These are phyloP conservation scores for Medakamo hakoo DNA, from an alignment of 139 green algal species.

Conservation along the genomic window DNA sequence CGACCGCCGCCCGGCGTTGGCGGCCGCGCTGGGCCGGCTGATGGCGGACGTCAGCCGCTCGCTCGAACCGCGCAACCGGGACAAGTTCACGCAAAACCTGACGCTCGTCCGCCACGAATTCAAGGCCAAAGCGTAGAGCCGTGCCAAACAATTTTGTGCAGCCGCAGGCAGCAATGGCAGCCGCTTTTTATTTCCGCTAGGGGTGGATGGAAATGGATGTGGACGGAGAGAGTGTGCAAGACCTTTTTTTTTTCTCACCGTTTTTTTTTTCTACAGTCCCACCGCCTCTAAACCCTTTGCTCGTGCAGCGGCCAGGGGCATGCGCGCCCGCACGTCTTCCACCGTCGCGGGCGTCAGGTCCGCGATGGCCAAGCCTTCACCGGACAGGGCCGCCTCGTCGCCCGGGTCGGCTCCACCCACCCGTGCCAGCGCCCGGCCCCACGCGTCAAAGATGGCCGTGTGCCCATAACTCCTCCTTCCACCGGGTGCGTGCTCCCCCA, in stretches of 20 bases:
- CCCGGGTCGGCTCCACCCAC: constrained; percentile 18
- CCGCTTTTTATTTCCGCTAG: too few species aligned
- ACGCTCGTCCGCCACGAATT: constrained; percentile 87
- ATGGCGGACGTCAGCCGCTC: constrained; percentile 75
- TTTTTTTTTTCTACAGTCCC: neutral
- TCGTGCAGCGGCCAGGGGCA: neutral
- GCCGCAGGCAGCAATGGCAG: too few species aligned
- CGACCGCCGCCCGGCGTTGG: constrained; percentile 41
- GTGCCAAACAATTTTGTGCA: neutral
- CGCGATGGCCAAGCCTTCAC: neutral
- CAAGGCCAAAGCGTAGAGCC: constrained; percentile 35
- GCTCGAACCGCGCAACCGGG: constrained; percentile 87
- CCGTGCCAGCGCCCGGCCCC: constrained; percentile 60
- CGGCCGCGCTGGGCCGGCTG: constrained; percentile 74
- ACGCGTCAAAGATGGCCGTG: constrained; percentile 79
- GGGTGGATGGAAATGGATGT: too few species aligned
- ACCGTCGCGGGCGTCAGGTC: neutral
- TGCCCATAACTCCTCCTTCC: constrained; percentile 87
- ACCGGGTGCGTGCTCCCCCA: constrained; percentile 68
- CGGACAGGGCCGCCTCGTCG: neutral
- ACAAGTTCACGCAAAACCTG: constrained; percentile 97
- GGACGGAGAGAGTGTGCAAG: neutral
- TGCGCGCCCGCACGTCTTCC: neutral
- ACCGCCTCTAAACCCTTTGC: neutral
- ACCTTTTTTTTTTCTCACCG: neutral